phyloP scores from a whole-genome alignment of 2,329 filamentous ascomycete genomes.

The Intubia oerlemansii region DNA sequence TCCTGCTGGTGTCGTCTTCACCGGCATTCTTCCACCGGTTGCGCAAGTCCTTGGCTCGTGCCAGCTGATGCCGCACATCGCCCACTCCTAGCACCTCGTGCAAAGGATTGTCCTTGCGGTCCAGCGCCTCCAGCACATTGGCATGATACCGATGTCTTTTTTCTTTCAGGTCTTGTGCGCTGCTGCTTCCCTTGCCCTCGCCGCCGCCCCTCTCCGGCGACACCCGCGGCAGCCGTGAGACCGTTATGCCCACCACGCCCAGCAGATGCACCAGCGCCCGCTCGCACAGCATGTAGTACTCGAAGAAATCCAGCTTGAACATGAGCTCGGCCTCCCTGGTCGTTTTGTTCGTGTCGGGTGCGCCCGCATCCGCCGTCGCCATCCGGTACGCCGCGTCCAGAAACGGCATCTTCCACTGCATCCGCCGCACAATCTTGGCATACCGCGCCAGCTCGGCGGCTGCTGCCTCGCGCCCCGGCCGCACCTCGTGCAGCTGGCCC shows the following conservation, averaged over 20 bases:
- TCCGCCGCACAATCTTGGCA: constrained; percentile 34
- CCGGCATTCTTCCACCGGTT: constrained; percentile 54
- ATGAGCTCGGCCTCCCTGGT: constrained; percentile 36
- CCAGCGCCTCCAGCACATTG: constrained; percentile 42
- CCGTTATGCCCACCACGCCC: constrained; percentile 36
- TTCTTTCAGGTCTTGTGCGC: too few species aligned
- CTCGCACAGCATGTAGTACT: constrained; percentile 55
- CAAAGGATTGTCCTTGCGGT: constrained; percentile 33
- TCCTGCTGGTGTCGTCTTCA: constrained; percentile 10
- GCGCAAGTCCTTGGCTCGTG: constrained; percentile 44
- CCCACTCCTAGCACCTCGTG: constrained; percentile 30
- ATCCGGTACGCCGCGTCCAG: constrained; percentile 33
- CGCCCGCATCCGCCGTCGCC: constrained; percentile 13
- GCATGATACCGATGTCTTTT: constrained; percentile 36
- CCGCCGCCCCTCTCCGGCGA: too few species aligned
- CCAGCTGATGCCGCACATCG: constrained; percentile 34
- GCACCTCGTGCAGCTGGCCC: too few species aligned
- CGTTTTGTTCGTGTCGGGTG: constrained; percentile 12
- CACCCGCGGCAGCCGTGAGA: constrained; percentile 19
- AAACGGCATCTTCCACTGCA: constrained; percentile 42
- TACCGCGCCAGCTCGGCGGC: constrained; percentile 29
- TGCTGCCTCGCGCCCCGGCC: too few species aligned
- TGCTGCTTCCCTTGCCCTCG: too few species aligned
- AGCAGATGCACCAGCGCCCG: constrained; percentile 46
- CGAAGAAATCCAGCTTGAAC: constrained; percentile 62